A percentile compares a stretch with the other conserved stretches of the same genome.
Conservation (phyloP, 495 filamentous ascomycete species). For the Penicillium pulvis region DNA sequence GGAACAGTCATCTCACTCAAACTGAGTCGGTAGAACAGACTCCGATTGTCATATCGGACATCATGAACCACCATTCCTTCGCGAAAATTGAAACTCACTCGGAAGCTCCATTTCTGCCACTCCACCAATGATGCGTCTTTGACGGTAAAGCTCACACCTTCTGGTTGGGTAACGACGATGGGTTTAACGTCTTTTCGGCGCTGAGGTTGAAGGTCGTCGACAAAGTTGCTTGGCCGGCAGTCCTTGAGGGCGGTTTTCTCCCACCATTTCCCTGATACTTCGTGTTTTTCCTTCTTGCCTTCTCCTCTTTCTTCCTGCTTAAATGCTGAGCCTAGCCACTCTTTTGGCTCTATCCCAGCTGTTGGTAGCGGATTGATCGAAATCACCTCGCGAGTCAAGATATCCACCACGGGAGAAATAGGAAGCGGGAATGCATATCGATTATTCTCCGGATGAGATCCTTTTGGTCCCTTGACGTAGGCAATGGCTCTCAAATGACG, state of each 20-base stretch:
- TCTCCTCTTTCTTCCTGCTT: too few relatives aligned
- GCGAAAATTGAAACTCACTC: constrained; percentile 62
- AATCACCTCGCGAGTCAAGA: constrained; percentile 35
- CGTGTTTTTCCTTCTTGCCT: constrained; percentile 29
- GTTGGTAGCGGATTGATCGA: constrained; percentile 37
- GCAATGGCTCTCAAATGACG: too few relatives aligned
- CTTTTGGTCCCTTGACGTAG: too few relatives aligned
- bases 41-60: constrained; percentile 65
- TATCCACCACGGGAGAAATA: constrained; percentile 61
- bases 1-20: constrained; percentile 77
- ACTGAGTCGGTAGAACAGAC: constrained; percentile 68
- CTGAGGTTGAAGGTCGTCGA: constrained; percentile 44
- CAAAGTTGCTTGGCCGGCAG: constrained; percentile 61
- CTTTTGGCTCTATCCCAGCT: too few relatives aligned
- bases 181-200: constrained; percentile 68
- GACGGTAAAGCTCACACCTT: constrained; percentile 68
- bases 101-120: constrained; percentile 71
- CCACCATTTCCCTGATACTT: too few relatives aligned
- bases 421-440: constrained; percentile 77
- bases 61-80: constrained; percentile 66
- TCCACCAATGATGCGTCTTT: constrained; percentile 38
- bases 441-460: constrained; percentile 47
- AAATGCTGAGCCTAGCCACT: too few relatives aligned
- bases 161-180: constrained; percentile 72
- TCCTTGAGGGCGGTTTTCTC: constrained; percentile 10